Base-by-base conservation (phyloP, 2,329 filamentous ascomycete genomes). In the Apiospora saccharicola region DNA sequence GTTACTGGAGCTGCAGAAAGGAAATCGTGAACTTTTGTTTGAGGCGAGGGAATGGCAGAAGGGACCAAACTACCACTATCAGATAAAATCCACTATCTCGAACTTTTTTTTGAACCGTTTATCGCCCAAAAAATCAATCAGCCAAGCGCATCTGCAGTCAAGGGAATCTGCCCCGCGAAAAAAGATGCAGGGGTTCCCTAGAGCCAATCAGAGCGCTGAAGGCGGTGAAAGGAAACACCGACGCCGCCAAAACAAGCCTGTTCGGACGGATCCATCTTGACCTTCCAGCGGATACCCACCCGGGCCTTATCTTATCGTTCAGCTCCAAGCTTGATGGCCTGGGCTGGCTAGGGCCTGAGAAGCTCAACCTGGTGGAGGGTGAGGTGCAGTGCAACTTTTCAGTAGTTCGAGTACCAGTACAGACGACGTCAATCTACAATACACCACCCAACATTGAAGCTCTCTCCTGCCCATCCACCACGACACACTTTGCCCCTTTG, bases 21-120 rank as follows among this genome's bases (percentile, higher is more conserved):
- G n/a, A 10, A 10, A 41, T 26, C 49, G 49, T 51, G 46, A 49
- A 49, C 10, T 34, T n/a, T 67, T 43, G 67, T 26, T 69, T 1
- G 44, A 47, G 67, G 47, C 30, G 67, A 8, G 22, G 34, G 67
- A 49, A 16, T 22, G 16, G 16, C 34, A n/a, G 14, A 68, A 37
- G 34, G 67, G 67, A 49, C 24, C 67, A 64, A 24, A 64, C 30
- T 64, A 37, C 19, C 22, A 12, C 57, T 64, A 64, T 41, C 57
- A 64, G 34, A 64, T 64, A 22, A n/a, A 64, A 64, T 64, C 57
- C 64, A 16, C 22, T 51, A 70, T 67, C 68, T 67, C 44, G 67
- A 51, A 68, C 49, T 69, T 71, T 70, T 73, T 74, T 76, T 75
- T 64, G 19, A 37, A 37, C 53, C 53, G 53, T 61, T 61, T 61